These are phyloP conservation scores for Entomortierella parvispora DNA, from an alignment of 192 early-diverging fungal species.

Conservation along the genomic window DNA sequence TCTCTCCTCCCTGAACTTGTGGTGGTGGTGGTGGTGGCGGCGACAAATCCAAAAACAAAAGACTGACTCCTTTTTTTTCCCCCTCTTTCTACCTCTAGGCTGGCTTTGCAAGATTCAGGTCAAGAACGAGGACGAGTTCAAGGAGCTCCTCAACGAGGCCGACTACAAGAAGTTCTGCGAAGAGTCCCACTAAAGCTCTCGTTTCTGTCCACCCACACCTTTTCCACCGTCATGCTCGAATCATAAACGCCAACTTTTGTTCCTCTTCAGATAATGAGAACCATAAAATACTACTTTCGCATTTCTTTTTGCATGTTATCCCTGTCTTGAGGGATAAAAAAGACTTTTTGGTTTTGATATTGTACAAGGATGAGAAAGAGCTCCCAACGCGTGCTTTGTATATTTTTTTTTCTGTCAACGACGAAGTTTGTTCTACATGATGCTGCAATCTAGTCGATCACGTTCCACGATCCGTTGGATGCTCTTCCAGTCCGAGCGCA, in stretches of 20 bases:
- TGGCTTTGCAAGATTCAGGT: slow-evolving; percentile 96
- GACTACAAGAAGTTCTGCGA: slow-evolving; percentile 72
- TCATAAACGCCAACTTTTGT: neutral
- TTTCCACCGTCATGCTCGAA: neutral
- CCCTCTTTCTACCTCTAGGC: slow-evolving; percentile 56
- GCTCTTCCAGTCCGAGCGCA: slow-evolving; percentile 80
- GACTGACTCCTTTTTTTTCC: neutral
- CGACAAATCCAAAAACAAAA: too few species aligned
- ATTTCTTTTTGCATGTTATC: too few species aligned
- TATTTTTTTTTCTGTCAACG: slow-evolving; percentile 1
- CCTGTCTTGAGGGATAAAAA: neutral
- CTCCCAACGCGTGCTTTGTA: neutral
- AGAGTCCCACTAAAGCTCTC: slow-evolving; percentile 22
- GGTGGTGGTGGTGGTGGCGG: neutral
- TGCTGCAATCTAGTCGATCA: slow-evolving; percentile 62
- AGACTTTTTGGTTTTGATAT: neutral
- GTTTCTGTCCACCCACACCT: neutral
- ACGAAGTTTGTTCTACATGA: slow-evolving; percentile 62
- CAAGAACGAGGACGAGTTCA: slow-evolving; percentile 70
- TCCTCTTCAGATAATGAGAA: neutral
- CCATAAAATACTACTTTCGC: too few species aligned
- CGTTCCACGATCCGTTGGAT: slow-evolving; percentile 81
- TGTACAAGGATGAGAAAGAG: neutral
- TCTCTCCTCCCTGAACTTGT: neutral
- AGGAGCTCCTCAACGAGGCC: slow-evolving; percentile 74